Conservation (phyloP, 257 asterid genomes). For the Ligustrum vulgare region DNA sequence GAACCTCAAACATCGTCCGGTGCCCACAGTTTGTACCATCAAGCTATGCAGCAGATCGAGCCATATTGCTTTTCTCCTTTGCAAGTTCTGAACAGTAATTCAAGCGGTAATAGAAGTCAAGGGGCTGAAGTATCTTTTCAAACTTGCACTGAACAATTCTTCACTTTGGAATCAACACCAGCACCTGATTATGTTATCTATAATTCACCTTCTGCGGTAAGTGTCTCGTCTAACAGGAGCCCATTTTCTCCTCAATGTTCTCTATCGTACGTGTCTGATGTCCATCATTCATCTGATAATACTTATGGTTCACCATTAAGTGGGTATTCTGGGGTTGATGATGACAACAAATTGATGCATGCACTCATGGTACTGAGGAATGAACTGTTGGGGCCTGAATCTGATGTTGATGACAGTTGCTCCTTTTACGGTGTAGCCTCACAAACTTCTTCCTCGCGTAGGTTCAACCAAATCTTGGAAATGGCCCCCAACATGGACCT, state of each 20-base stretch:
- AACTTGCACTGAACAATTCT: constrained; percentile 53
- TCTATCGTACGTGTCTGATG: constrained; percentile 67
- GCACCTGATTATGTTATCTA: constrained; percentile 37
- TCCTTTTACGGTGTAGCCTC: constrained; percentile 42
- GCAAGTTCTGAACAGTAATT: constrained; percentile 60
- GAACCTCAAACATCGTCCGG: constrained; percentile 48
- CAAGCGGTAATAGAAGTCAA: constrained; percentile 44
- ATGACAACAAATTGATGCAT: constrained; percentile 62
- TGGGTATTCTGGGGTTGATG: constrained; percentile 75
- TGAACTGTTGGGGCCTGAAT: constrained; percentile 67
- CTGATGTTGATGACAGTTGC: constrained; percentile 74
- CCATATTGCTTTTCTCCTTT: constrained; percentile 40
- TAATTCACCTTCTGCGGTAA: constrained; percentile 64
- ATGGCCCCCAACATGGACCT: constrained; percentile 76
- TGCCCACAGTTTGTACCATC: constrained; percentile 46
- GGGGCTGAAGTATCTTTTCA: constrained; percentile 56
- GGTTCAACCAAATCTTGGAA: constrained; percentile 59
- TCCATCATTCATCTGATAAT: constrained; percentile 53
- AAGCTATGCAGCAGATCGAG: constrained; percentile 45
- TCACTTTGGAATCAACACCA: constrained; percentile 87
- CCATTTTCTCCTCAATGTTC: constrained; percentile 83
- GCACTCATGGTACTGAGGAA: constrained; percentile 62
- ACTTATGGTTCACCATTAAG: constrained; percentile 83
- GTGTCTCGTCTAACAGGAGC: constrained; percentile 61
- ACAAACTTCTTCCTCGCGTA: constrained; percentile 48